Percentiles rank a stretch among this genome's conserved stretches.
These are phyloP conservation scores for Fabrea salina DNA, from an alignment of 169 alveolate genomes.

Conservation along the genomic window DNA sequence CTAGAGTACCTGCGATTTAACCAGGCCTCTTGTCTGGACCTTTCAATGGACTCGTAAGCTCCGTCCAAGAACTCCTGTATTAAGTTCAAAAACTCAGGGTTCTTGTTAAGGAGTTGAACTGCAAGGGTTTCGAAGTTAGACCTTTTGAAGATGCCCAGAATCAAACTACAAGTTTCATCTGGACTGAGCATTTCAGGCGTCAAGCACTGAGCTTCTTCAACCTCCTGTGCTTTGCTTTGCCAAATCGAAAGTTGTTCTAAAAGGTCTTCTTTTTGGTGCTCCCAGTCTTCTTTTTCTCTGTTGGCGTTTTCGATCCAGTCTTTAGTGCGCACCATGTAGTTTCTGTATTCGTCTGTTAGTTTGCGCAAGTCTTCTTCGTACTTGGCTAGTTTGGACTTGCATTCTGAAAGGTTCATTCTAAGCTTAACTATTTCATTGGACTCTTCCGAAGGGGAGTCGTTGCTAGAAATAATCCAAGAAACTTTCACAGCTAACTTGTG, in stretches of 20 bases:
- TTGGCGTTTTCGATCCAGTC: constrained; percentile 10
- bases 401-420: neutral
- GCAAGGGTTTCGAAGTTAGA: neutral
- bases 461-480: no score
- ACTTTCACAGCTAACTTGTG: no score
- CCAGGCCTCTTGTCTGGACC: no score
- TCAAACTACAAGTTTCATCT: constrained; percentile 5
- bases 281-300: neutral
- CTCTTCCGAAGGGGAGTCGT: no score
- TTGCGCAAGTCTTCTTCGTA: neutral
- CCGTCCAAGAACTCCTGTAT: constrained; percentile 9
- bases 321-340: neutral
- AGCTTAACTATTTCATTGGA: neutral
- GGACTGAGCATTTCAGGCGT: constrained; percentile 34
- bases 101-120: constrained; percentile 6
- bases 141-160: constrained; percentile 3
- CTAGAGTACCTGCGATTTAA: no score
- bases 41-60: no score
- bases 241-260: neutral
- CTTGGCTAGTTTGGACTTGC: neutral
- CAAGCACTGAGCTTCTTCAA: neutral
- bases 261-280: neutral
- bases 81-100: neutral
- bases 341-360: neutral
- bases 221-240: neutral